Evolutionary conservation across 2,329 filamentous ascomycete genomes (phyloP), one percentile per base, ranked within the genome.

Genomic region (Grosmannia clavigera): DNA sequence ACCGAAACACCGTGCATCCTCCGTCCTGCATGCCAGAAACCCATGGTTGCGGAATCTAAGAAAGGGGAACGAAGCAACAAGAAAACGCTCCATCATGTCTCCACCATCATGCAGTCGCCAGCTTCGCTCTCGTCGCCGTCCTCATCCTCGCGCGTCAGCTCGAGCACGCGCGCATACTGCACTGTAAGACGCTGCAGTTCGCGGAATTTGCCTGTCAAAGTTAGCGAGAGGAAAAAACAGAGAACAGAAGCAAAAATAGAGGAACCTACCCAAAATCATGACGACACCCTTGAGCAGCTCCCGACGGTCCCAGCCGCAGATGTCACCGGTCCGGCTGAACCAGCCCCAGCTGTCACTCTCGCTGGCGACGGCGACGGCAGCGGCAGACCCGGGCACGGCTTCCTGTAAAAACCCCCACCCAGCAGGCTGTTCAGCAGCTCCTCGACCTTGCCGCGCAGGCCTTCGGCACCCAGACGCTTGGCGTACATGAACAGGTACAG

Each of bases 401-500:
- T 88, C 85, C 62, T 79, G 79, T 69, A 79, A 78, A 66, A 80
- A n/a, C n/a, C 82, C 57, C 88, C 87, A 9, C 92, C 91, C 56
- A 95, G 78, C 51, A 99, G 76, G 54, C 84, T 87, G 66, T 90
- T 87, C 33, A 97, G 76, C 11, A 99, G 77, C 75, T 99, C 95
- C 70, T 97, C 92, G 2, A 96, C 91, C 74, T 99, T 99, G 60
- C 83, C 80, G 66, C 87, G 84, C 58, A 92, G 76, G 0, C 91
- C 91, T 71, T 99, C 95, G 0, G 91, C 90, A 1, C 94, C 94
- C 6, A 99, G 82, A 0, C 94, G 85, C 75, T 96, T 97, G 3
- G 92, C 92, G 68, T 99, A 99, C 91, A 97, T 97, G 68, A 91
- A 87, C n/a, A 99, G 76, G 68, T 97, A 97, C 1, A 96, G 78